Evolutionary conservation across 768 basidiomycete species (phyloP).

Genomic region (Suillus bovinus): DNA sequence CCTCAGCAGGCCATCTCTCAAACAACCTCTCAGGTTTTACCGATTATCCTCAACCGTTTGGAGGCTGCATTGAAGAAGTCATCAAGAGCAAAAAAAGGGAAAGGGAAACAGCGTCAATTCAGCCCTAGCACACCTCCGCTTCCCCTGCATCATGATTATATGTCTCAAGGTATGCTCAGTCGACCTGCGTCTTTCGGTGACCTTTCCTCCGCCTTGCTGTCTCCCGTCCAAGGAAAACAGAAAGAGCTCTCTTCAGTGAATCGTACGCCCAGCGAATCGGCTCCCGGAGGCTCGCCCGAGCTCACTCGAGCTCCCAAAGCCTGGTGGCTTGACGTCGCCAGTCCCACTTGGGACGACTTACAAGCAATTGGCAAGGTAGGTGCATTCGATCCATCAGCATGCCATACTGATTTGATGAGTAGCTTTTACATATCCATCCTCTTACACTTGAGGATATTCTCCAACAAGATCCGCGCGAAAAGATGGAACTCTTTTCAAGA

Average conservation of each 20-base stretch:
- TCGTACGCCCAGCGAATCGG: slow-evolving; percentile 4
- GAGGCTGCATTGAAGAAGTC: slow-evolving; percentile 47
- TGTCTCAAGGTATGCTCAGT: slow-evolving; percentile 34
- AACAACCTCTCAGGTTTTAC: slow-evolving; percentile 50
- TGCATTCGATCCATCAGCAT: slow-evolving; percentile 2
- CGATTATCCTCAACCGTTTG: slow-evolving; percentile 49
- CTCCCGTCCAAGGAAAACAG: slow-evolving; percentile 50
- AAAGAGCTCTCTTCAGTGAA: slow-evolving; percentile 22
- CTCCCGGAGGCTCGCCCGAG: slow-evolving; percentile 1
- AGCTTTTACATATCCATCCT: slow-evolving; percentile 89
- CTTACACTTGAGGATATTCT: slow-evolving; percentile 92
- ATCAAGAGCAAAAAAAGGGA: slow-evolving; percentile 30
- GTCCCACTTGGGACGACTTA: slow-evolving; percentile 87
- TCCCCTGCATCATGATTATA: slow-evolving; percentile 32
- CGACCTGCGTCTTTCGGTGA: slow-evolving; percentile 34
- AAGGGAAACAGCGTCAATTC: slow-evolving; percentile 12
- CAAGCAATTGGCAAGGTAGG: slow-evolving; percentile 79
- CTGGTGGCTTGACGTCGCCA: slow-evolving; percentile 92
- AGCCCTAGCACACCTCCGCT: slow-evolving; percentile 7
- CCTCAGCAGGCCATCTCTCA: slow-evolving; percentile 33
- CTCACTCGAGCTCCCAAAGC: slow-evolving; percentile 43
- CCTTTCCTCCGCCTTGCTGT: slow-evolving; percentile 20
- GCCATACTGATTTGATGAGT: slow-evolving; percentile 7
- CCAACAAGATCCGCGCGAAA: slow-evolving; percentile 89
- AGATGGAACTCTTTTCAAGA: slow-evolving; percentile 82